Evolutionary conservation across 495 filamentous ascomycete species (phyloP).

Genomic region (Glonium stellatum): DNA sequence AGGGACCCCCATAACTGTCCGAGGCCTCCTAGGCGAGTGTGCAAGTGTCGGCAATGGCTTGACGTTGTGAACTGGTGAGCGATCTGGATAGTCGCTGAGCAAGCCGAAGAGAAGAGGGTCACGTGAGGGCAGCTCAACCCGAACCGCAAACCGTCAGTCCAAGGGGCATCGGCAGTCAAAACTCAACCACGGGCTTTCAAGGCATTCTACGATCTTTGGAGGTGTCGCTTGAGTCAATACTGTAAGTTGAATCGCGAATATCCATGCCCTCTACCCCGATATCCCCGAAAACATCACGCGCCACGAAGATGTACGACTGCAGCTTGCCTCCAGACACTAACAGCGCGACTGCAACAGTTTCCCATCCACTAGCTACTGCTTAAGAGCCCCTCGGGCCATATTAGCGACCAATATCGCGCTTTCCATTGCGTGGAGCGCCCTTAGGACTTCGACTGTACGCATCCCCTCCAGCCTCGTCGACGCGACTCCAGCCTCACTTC

Average conservation of each 20-base stretch:
- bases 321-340: conserved; percentile 9
- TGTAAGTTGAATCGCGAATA: conserved; percentile 24
- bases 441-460: conserved; percentile 15
- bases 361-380: conserved; percentile 5
- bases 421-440: not conserved
- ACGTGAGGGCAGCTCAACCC: not conserved
- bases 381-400: not conserved
- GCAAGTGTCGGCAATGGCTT: conserved; percentile 7
- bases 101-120: not conserved
- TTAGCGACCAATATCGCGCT: not conserved
- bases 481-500: conserved; percentile 12
- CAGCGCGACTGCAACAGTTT: conserved; percentile 16
- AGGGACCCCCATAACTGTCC: conserved; percentile 73
- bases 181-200: conserved; percentile 21
- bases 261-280: not conserved
- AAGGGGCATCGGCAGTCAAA: conserved; percentile 18
- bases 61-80: not conserved
- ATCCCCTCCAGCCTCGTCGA: conserved; percentile 1
- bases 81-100: not conserved
- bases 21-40: conserved; percentile 2
- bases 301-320: conserved; percentile 4
- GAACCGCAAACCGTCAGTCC: conserved; percentile 1
- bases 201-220: conserved; percentile 8
- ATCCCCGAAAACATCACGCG: conserved; percentile 12
- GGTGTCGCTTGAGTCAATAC: conserved; percentile 19